Percentiles rank a stretch among this genome's conserved stretches.
Evolutionary conservation across 441 rosid genomes (phyloP).

Genomic region (Populus tomentosa): DNA sequence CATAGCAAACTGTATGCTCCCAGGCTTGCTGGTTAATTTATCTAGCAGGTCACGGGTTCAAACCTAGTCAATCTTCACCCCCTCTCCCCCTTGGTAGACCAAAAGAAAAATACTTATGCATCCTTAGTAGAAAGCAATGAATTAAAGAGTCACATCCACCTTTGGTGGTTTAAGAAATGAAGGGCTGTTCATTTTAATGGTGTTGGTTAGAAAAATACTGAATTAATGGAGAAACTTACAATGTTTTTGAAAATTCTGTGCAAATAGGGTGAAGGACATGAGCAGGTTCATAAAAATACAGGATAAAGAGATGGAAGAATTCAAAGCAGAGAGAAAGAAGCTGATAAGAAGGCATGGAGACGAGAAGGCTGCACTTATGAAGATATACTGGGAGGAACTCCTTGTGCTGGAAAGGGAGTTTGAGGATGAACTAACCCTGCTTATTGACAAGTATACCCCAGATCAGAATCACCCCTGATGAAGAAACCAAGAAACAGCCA

Average conservation of each 20-base stretch:
- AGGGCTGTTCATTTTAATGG: background rate
- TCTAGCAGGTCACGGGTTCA: too few relatives aligned
- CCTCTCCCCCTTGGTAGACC: too few relatives aligned
- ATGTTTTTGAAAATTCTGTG: background rate
- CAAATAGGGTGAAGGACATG: constrained; percentile 2
- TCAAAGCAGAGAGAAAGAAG: constrained; percentile 11
- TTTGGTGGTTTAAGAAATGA: too few relatives aligned
- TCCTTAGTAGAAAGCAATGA: too few relatives aligned
- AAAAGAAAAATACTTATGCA: too few relatives aligned
- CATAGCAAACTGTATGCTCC: too few relatives aligned
- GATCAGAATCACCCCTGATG: background rate
- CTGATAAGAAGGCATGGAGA: constrained; percentile 7
- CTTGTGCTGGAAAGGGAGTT: too few relatives aligned
- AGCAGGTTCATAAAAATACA: background rate
- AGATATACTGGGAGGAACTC: background rate
- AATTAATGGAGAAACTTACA: background rate
- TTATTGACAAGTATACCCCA: constrained; percentile 3
- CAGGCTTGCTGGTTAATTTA: too few relatives aligned
- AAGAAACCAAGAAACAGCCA: background rate
- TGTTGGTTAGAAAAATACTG: background rate
- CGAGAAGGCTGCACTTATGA: constrained; percentile 3
- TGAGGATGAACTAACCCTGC: background rate
- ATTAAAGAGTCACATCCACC: too few relatives aligned
- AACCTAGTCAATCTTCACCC: too few relatives aligned
- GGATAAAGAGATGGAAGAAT: constrained; percentile 17